Percentiles rank a stretch among this genome's conserved stretches.
These are phyloP conservation scores for Phycomyces blakesleeanus DNA, from an alignment of 192 early-diverging fungal genomes.

Conservation along the genomic window DNA sequence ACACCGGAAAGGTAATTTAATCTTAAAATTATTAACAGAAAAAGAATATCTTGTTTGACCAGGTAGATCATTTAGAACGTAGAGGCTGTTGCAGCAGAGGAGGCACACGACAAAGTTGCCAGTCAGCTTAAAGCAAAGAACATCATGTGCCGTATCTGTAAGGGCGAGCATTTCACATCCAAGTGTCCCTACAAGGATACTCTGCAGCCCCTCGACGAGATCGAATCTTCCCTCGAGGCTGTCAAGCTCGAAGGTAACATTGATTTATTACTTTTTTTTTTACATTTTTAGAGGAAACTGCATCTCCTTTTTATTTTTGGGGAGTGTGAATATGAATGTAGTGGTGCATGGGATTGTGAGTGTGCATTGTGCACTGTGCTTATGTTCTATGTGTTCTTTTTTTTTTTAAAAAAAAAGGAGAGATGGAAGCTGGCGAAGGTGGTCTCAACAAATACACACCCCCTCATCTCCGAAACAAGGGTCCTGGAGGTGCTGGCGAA, in stretches of 20 bases:
- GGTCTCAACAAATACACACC: conserved; percentile 78
- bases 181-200: conserved; percentile 99
- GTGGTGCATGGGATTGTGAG: too few species aligned
- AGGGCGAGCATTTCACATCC: conserved; percentile 92
- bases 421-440: conserved; percentile 7
- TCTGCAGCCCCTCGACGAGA: conserved; percentile 73
- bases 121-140: conserved; percentile 69
- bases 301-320: too few species aligned
- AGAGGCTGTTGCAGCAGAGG: conserved; percentile 54
- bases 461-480: conserved; percentile 74
- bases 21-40: background rate
- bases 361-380: too few species aligned
- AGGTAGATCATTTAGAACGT: conserved; percentile 9
- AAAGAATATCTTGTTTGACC: background rate
- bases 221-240: conserved; percentile 42
- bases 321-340: background rate
- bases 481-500: conserved; percentile 35
- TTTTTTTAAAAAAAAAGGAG: too few species aligned
- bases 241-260: conserved; percentile 41
- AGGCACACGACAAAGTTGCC: conserved; percentile 55
- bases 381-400: background rate
- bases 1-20: conserved; percentile 55
- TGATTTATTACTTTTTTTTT: too few species aligned
- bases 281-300: too few species aligned
- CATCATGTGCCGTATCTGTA: conserved; percentile 92